These are phyloP conservation scores for Peronospora farinosa DNA, from an alignment of 352 stramenopile species.

Conservation along the genomic window DNA sequence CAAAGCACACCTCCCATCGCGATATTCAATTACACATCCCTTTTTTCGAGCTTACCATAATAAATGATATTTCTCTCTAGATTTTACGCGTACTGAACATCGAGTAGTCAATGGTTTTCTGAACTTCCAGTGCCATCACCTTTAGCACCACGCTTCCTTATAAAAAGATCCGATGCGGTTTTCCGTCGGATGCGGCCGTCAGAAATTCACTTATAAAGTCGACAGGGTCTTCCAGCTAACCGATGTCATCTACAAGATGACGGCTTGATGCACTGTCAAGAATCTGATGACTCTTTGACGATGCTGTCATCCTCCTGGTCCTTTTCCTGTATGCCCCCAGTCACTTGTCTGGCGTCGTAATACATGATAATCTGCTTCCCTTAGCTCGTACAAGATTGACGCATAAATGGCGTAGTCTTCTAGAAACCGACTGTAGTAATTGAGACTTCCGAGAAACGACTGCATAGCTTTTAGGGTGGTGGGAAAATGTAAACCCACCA, in stretches of 20 bases:
- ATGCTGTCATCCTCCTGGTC: too few relatives aligned
- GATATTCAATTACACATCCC: neutral
- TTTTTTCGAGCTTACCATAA: neutral
- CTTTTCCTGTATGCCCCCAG: too few relatives aligned
- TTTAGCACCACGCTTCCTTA: neutral
- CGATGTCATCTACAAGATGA: neutral
- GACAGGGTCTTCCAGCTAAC: neutral
- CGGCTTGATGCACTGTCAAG: neutral
- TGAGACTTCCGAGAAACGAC: too few relatives aligned
- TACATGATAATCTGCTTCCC: too few relatives aligned
- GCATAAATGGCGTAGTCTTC: too few relatives aligned
- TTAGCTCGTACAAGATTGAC: too few relatives aligned
- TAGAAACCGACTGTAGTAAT: too few relatives aligned
- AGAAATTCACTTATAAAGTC: neutral
- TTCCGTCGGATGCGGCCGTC: neutral
- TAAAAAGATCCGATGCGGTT: neutral
- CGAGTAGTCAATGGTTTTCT: neutral
- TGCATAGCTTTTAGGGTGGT: too few relatives aligned
- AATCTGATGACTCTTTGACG: neutral
- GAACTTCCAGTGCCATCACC: neutral
- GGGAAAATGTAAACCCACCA: too few relatives aligned
- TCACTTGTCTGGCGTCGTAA: too few relatives aligned
- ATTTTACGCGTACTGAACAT: neutral
- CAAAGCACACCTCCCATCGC: too few relatives aligned
- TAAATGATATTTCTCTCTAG: neutral